phyloP scores from a whole-genome alignment of 2,329 filamentous ascomycete genomes.

The Xylaria sp. region DNA sequence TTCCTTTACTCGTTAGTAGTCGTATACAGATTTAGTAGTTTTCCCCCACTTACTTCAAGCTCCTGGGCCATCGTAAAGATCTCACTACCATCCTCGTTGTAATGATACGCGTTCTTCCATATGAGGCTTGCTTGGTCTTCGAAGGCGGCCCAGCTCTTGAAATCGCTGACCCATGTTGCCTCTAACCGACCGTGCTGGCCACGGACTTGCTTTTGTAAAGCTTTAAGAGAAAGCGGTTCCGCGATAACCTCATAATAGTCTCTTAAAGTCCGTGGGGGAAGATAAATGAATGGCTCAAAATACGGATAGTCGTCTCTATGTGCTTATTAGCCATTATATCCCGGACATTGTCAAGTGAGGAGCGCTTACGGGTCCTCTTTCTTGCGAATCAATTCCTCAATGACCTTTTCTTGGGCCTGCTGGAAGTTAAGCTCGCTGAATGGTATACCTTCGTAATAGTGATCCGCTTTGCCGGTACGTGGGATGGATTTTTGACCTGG shows the following conservation, averaged over 20 bases:
- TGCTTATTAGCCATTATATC: conserved; percentile 21
- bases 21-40: conserved; percentile 10
- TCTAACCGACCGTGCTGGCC: conserved; percentile 76
- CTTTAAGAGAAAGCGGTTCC: conserved; percentile 81
- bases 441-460: conserved; percentile 65
- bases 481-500: conserved; percentile 45
- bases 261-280: conserved; percentile 78
- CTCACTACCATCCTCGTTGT: conserved; percentile 91
- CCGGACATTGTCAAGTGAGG: not conserved
- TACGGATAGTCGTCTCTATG: conserved; percentile 75
- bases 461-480: conserved; percentile 58
- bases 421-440: conserved; percentile 83
- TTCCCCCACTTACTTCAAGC: conserved; percentile 71
- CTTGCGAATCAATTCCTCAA: conserved; percentile 78
- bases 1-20: conserved; percentile 59
- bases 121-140: conserved; percentile 83
- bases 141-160: conserved; percentile 85
- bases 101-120: conserved; percentile 88
- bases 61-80: conserved; percentile 82
- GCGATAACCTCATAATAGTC: conserved; percentile 90
- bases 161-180: conserved; percentile 72
- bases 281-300: conserved; percentile 78
- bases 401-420: conserved; percentile 85
- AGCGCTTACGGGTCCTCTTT: conserved; percentile 70
- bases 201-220: conserved; percentile 79